These are phyloP conservation scores for Yarrowia osloensis DNA, from an alignment of 805 yeast genomes.

Conservation along the genomic window DNA sequence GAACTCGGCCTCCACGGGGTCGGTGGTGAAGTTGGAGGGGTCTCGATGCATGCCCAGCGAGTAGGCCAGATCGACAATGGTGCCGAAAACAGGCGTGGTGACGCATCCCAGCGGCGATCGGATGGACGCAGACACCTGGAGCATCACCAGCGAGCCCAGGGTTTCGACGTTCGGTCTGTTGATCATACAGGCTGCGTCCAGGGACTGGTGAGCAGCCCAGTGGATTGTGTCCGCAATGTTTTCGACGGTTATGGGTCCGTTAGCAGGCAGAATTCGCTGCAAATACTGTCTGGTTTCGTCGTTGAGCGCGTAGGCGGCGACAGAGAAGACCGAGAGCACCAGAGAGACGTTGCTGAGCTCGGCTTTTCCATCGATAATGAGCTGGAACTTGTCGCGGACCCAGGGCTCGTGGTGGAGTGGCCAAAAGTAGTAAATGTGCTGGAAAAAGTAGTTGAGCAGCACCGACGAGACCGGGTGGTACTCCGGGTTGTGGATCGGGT, in stretches of 20 bases:
- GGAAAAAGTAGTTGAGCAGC: conserved; percentile 25
- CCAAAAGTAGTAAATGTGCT: conserved; percentile 27
- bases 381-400: conserved; percentile 28
- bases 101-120: conserved; percentile 25
- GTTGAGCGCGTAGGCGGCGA: not conserved
- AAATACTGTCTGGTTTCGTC: not conserved
- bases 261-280: not conserved
- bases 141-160: conserved; percentile 22
- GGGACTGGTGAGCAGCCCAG: conserved; percentile 11
- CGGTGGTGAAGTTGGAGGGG: conserved; percentile 41
- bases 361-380: not conserved
- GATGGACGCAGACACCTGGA: not conserved
- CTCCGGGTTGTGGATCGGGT: conserved; percentile 8
- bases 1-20: conserved; percentile 41
- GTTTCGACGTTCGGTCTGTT: conserved; percentile 23
- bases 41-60: conserved; percentile 44
- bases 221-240: conserved; percentile 6
- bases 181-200: not conserved
- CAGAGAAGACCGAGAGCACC: conserved; percentile 12
- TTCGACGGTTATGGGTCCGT: not conserved
- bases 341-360: not conserved
- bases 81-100: conserved; percentile 35
- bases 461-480: conserved; percentile 18
- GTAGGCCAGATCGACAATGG: conserved; percentile 40
- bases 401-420: conserved; percentile 22